These are phyloP conservation scores for Wallacemonas sp. DNA, from an alignment of 208 protist species.

Conservation along the genomic window DNA sequence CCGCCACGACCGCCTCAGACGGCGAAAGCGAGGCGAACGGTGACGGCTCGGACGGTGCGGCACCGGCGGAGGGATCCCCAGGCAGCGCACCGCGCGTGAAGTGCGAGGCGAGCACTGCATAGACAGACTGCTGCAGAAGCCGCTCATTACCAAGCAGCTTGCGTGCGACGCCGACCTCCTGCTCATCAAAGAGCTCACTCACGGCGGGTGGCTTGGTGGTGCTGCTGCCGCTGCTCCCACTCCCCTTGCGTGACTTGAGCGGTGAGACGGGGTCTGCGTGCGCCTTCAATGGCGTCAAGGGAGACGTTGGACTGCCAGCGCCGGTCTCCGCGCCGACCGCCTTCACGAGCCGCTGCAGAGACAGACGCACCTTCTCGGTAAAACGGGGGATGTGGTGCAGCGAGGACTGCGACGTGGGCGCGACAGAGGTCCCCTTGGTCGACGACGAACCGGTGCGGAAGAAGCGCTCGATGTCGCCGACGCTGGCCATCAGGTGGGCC, in stretches of 20 bases:
- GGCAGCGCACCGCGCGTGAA: slow-evolving; percentile 37
- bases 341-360: slow-evolving; percentile 36
- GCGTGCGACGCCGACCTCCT: slow-evolving; percentile 18
- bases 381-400: slow-evolving; percentile 60
- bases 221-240: neutral
- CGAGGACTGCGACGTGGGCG: slow-evolving; percentile 64
- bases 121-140: slow-evolving; percentile 32
- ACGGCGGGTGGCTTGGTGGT: neutral
- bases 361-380: slow-evolving; percentile 40
- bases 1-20: slow-evolving; percentile 29
- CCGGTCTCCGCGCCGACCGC: slow-evolving; percentile 2
- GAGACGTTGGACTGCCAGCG: neutral
- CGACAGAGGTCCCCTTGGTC: slow-evolving; percentile 65
- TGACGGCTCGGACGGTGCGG: too few species aligned
- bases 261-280: neutral
- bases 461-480: slow-evolving; percentile 85
- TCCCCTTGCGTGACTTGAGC: neutral
- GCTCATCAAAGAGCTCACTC: neutral
- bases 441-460: slow-evolving; percentile 78
- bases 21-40: slow-evolving; percentile 5
- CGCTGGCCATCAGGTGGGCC: slow-evolving; percentile 61
- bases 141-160: slow-evolving; percentile 35
- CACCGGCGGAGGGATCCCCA: slow-evolving; percentile 24
- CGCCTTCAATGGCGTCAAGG: neutral
- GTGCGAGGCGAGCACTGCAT: slow-evolving; percentile 34